Evolutionary conservation across 768 basidiomycete species (phyloP), one percentile per base, ranked within the genome.

Genomic region (Phaffia tasmanica): DNA sequence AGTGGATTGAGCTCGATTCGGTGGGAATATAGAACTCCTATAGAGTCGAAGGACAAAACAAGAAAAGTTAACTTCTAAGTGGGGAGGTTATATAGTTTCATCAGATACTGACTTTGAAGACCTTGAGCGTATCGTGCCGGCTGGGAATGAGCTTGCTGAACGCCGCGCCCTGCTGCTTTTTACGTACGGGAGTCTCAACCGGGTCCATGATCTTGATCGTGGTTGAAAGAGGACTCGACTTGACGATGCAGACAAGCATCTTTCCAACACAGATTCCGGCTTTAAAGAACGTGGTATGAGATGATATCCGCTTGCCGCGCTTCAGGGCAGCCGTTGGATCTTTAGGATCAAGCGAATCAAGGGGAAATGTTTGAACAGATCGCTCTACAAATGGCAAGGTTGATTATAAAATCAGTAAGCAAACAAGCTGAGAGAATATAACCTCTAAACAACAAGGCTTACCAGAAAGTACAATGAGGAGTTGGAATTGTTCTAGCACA

Each of bases 21-120:
- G 95, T 89, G 0, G 95, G 94, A 68, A 99, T 97, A 74, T 98
- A 99, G 78, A 99, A 98, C 76, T 98, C 94, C 91, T 95, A 73
- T 3, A 70, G 16, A 53, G 56, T 30, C 21, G 27, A 9, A 66
- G 42, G 23, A 53, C 27, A 63, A 23, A 57, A 18, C 23, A 47
- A 64, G 27, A 64, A 9, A 15, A 19, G 1, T 19, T 25, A 30
- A 49, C 21, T 35, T 30, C 23, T 57, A 21, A 19, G 29, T 42
- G 29, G 2, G n/a, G 57, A 18, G 23, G 21, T 11, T 23, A 35
- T 19, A 57, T 48, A 6, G 54, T 55, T 63, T 21, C 49, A 8
- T 4, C 27, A 25, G 27, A 25, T 29, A 70, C 77, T 47, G 59
- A 89, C 92, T 80, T 88, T 88, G 82, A 92, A 97, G 49, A 87